Base-by-base conservation (phyloP, 306 rosid genomes). In the Begonia loranthoides region DNA sequence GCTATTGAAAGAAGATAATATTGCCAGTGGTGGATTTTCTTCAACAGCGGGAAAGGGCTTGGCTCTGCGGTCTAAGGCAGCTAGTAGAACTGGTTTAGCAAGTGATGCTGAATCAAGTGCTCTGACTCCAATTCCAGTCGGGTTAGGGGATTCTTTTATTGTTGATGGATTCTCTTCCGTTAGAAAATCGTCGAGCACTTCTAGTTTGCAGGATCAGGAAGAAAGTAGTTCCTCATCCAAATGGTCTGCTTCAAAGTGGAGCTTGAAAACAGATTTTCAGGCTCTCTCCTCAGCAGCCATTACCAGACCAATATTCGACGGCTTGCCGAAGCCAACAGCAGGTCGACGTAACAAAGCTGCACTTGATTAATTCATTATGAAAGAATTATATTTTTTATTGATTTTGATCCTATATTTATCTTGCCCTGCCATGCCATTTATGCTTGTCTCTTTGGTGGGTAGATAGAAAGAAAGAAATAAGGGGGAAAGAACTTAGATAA, bases 171-270 rank as follows among this genome's bases (percentile, higher is more conserved):
- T 75, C 36, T 75, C 66, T 17, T 66, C 79, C 19, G 93, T 84
- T 49, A 79, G 84, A 61, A 88, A 81, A 71, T 88, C 96, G 12
- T 81, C 86, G n/a, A 88, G 96, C 56, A 73, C 93, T 52, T 68
- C 94, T 15, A 76, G 75, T 77, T 84, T 88, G 67, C 87, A 78
- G 49, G 96, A 78, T 47, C 78, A 78, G 14, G 93, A 74, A 5
- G 63, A 61, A 50, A 14, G 43, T 12, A 10, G 68, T 45, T 58
- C 82, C 21, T 55, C 80, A 45, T 73, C 79, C 47, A 72, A 67
- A 61, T 76, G 94, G 87, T 73, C 83, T 36, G 43, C 81, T 9
- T 63, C 90, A 28, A 72, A 68, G 63, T 87, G 92, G 92, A 76
- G 49, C 63, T 73, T 79, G 80, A 87, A 77, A 67, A 73, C 94